phyloP scores from a whole-genome alignment of 805 yeast genomes.

The Wickerhamiella musiphila region DNA sequence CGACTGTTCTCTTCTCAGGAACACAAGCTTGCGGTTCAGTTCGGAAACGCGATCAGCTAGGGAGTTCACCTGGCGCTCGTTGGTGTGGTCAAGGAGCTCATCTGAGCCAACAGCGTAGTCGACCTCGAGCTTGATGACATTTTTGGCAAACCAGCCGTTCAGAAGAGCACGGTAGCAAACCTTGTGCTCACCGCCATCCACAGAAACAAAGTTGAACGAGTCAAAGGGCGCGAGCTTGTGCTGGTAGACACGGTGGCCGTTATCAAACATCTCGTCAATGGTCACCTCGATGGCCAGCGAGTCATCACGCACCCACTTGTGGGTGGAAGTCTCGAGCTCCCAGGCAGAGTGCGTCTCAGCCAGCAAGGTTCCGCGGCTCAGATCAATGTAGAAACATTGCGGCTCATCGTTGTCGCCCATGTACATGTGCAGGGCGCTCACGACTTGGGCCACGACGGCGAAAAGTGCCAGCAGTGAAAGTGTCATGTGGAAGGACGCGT shows the following conservation, averaged over 20 bases:
- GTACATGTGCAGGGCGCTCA: conserved; percentile 64
- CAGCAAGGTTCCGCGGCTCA: conserved; percentile 61
- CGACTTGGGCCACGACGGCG: conserved; percentile 6
- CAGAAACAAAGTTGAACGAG: conserved; percentile 64
- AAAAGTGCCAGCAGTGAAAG: conserved; percentile 2
- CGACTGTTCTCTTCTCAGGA: conserved; percentile 47
- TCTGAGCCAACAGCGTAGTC: conserved; percentile 58
- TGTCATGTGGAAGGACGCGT: no score
- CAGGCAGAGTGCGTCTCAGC: conserved; percentile 56
- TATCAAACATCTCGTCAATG: conserved; percentile 70
- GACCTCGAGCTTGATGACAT: conserved; percentile 48
- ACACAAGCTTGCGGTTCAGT: conserved; percentile 38
- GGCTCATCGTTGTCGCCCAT: conserved; percentile 50
- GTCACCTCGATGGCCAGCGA: conserved; percentile 43
- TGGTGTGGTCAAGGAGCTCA: conserved; percentile 38
- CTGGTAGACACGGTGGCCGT: conserved; percentile 56
- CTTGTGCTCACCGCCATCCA: conserved; percentile 71
- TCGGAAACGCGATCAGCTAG: conserved; percentile 39
- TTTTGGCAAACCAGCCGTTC: conserved; percentile 45
- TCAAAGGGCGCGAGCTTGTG: conserved; percentile 47
- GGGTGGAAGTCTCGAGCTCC: conserved; percentile 35
- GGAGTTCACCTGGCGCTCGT: conserved; percentile 35
- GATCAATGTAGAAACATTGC: conserved; percentile 70
- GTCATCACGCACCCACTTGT: conserved; percentile 35
- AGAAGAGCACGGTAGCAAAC: conserved; percentile 52